These are phyloP conservation scores for Cokeromyces recurvatus DNA, from an alignment of 371 early-diverging fungal genomes.

Conservation along the genomic window DNA sequence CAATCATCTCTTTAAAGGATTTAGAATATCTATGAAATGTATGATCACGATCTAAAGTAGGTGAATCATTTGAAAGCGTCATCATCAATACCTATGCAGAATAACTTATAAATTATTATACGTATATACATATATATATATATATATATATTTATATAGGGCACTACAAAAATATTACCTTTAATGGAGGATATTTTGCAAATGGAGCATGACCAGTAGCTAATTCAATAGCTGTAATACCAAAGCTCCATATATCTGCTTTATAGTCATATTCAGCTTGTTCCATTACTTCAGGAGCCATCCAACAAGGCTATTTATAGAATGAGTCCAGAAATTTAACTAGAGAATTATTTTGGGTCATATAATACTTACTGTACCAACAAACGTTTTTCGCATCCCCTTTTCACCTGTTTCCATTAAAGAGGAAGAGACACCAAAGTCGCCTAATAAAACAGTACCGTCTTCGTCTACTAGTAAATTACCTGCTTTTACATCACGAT, in stretches of 20 bases:
- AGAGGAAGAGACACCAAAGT: conserved; percentile 87
- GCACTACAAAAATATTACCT: too few relatives aligned
- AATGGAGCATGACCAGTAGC: conserved; percentile 93
- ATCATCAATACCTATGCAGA: conserved; percentile 73
- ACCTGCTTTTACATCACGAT: conserved; percentile 90
- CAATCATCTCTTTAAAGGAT: conserved; percentile 83
- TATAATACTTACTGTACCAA: conserved; percentile 72
- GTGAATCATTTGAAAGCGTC: conserved; percentile 86
- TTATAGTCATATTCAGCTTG: conserved; percentile 81
- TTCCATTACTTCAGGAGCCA: conserved; percentile 85
- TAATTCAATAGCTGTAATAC: conserved; percentile 86
- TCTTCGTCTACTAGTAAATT: conserved; percentile 83
- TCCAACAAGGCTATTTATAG: conserved; percentile 71
- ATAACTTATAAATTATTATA: neutral
- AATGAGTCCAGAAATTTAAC: too few relatives aligned
- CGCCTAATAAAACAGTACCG: conserved; percentile 81
- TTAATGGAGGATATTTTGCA: conserved; percentile 86
- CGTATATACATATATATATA: neutral
- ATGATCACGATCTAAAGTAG: conserved; percentile 76
- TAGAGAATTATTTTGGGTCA: too few relatives aligned
- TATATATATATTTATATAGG: too few relatives aligned
- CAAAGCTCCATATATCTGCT: conserved; percentile 94
- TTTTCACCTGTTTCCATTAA: conserved; percentile 76
- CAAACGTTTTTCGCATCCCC: conserved; percentile 83
- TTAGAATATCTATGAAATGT: conserved; percentile 74